Evolutionary conservation across 192 early-diverging fungal genomes (phyloP).

Genomic region (Haplosporangium gracile): DNA sequence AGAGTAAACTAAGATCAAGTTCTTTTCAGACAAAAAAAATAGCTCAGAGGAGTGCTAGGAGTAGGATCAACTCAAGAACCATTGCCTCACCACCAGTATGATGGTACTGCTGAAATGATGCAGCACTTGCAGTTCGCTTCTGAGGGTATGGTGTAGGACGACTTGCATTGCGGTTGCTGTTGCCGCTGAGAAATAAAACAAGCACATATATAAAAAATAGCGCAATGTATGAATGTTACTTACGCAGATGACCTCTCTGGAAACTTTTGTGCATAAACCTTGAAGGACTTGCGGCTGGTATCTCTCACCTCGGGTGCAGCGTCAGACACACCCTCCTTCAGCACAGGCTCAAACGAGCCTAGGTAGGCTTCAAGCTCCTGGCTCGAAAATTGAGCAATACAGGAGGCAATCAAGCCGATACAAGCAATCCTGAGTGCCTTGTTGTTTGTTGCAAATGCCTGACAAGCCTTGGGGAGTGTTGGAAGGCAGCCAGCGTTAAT

Average conservation of each 20-base stretch:
- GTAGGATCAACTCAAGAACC: neutral
- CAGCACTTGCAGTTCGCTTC: neutral
- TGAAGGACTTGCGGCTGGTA: slow-evolving; percentile 59
- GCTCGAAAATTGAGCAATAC: slow-evolving; percentile 72
- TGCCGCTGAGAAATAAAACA: neutral
- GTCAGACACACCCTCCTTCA: slow-evolving; percentile 63
- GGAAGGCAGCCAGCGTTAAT: slow-evolving; percentile 71
- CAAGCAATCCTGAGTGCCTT: slow-evolving; percentile 68
- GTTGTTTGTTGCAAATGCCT: slow-evolving; percentile 68
- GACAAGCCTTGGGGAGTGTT: slow-evolving; percentile 67
- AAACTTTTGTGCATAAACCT: slow-evolving; percentile 62
- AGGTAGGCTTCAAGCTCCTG: slow-evolving; percentile 63
- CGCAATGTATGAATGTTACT: slow-evolving; percentile 13
- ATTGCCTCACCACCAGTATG: neutral
- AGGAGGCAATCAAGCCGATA: slow-evolving; percentile 52
- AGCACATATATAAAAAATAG: neutral
- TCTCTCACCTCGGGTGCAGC: slow-evolving; percentile 64
- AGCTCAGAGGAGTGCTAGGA: neutral
- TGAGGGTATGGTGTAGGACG: neutral
- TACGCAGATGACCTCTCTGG: slow-evolving; percentile 56
- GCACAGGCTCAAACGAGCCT: slow-evolving; percentile 59
- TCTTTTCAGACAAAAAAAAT: neutral
- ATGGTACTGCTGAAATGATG: neutral
- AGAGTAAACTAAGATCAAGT: slow-evolving; percentile 1
- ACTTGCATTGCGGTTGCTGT: neutral